Percentiles rank a stretch among this genome's conserved stretches.
Evolutionary conservation across 2,329 filamentous ascomycete genomes (phyloP).

Genomic region (Epichloe sibirici): DNA sequence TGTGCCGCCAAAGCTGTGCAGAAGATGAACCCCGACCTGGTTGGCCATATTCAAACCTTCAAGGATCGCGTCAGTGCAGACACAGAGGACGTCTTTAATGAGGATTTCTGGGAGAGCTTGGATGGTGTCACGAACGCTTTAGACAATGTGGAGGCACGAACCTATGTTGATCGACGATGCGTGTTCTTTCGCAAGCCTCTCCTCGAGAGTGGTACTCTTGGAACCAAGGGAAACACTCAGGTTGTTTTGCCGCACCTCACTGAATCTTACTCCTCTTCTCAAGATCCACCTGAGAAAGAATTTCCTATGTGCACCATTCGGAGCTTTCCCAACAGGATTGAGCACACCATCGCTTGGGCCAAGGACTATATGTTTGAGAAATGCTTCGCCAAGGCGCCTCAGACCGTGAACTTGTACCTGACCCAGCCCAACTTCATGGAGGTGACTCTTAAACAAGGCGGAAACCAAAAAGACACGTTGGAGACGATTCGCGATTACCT

Average conservation of each 20-base stretch:
- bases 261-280: conserved; percentile 89
- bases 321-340: conserved; percentile 96
- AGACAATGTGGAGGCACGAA: conserved; percentile 93
- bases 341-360: conserved; percentile 97
- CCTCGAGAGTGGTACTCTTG: conserved; percentile 93
- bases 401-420: conserved; percentile 89
- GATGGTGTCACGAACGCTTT: conserved; percentile 94
- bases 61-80: conserved; percentile 85
- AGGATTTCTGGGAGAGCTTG: conserved; percentile 76
- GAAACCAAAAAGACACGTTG: conserved; percentile 86
- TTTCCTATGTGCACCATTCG: conserved; percentile 98
- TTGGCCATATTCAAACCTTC: conserved; percentile 72
- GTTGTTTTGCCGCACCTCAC: conserved; percentile 84
- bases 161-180: conserved; percentile 90
- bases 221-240: conserved; percentile 97
- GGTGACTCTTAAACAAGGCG: conserved; percentile 77
- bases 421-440: conserved; percentile 85
- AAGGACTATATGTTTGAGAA: conserved; percentile 85
- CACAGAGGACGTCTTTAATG: conserved; percentile 89
- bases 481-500: conserved; percentile 85
- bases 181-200: conserved; percentile 98
- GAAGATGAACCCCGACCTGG: conserved; percentile 87
- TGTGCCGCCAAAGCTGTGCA: conserved; percentile 82
- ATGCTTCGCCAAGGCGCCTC: conserved; percentile 84
- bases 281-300: conserved; percentile 94